Evolutionary conservation across 257 asterid species (phyloP), one percentile per base, ranked within the genome.

Genomic region (Datura wrightii): DNA sequence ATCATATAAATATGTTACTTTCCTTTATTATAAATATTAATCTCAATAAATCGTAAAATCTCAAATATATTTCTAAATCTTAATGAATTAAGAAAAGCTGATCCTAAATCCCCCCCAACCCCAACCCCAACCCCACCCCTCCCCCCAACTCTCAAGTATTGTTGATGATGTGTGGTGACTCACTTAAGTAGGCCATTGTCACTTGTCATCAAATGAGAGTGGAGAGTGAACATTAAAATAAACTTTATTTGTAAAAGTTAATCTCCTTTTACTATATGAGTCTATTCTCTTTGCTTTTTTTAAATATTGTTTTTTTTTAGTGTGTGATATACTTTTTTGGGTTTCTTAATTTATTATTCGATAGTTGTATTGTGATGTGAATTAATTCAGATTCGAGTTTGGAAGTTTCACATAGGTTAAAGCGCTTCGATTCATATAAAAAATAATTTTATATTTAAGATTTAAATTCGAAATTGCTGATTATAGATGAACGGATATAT

Each of bases 141-240:
- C 42, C 42, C 42, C 42, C 42, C 42, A 39, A 39, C 42, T 4
- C 42, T 4, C 42, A 39, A 14, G 34, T 66, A 37, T 36, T 36
- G 10, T 36, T 66, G 41, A 48, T 74, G n/a, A n/a, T n/a, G 59
- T 74, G 42, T 1, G 48, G 60, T 48, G 80, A 74, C 80, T 74
- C 80, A 74, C 11, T 46, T 74, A 24, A 48, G 80, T 48, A 74
- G 80, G 80, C 48, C 80, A 5, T 71, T 71, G 37, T 5, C 10
- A 24, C 53, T 74, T 11, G 13, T 46, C 37, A 74, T 24, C 42
- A 53, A 74, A 74, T 48, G 24, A 24, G 44, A 74, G 11, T 24
- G 10, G 42, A 74, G 80, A 74, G 4, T 19, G 44, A 19, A 6
- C 67, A 31, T 60, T 60, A 19, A 8, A 7, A 60, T 14, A 46